Base-by-base conservation (phyloP, 2,329 filamentous ascomycete genomes). In the Neocatenulostroma microsporum region DNA sequence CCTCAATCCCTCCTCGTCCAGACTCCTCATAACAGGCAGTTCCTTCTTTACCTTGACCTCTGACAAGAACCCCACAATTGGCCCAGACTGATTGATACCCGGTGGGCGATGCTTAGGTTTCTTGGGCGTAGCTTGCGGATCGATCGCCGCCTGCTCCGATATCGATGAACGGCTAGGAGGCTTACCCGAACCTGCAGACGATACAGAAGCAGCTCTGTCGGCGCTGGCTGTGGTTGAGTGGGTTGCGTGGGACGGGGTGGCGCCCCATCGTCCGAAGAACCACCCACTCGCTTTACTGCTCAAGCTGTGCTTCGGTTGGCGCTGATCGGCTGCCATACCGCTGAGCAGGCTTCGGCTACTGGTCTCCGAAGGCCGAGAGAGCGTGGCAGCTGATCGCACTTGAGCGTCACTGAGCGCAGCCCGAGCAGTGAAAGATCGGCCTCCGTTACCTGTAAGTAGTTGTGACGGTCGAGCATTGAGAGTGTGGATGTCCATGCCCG, bases 401-500 rank as follows among this genome's bases (percentile, higher is more conserved):
- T 48, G 54, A 20, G 50, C 53, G 17, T 53, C 53, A 47, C 61
- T 58, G 34, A 69, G 50, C 26, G 66, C 55, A 9, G 67, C 58
- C 46, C 72, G 63, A 35, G 68, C 66, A 12, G 63, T 64, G 37
- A 69, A 68, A 21, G 66, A 61, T 28, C 64, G 56, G 36, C 56
- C 39, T 67, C 68, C 40, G 72, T 75, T 17, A 74, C 62, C 52
- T 43, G 66, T 66, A 13, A 80, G 75, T 40, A 91, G 72, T 51
- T 93, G 84, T 21, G 82, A 84, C 0, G 85, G 84, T 3, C 83
- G 76, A 2, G 73, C 72, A 51, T 81, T 80, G 4, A 93, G 69
- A 3, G 57, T 60, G 57, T 94, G 87, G 33, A 94, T 93, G 55
- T 95, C 89, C 58, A 94, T 80, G 2, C 86, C 87, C 0, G 80